These are phyloP conservation scores for Fraxinus velutina DNA, from an alignment of 305 asterid species.

Conservation along the genomic window DNA sequence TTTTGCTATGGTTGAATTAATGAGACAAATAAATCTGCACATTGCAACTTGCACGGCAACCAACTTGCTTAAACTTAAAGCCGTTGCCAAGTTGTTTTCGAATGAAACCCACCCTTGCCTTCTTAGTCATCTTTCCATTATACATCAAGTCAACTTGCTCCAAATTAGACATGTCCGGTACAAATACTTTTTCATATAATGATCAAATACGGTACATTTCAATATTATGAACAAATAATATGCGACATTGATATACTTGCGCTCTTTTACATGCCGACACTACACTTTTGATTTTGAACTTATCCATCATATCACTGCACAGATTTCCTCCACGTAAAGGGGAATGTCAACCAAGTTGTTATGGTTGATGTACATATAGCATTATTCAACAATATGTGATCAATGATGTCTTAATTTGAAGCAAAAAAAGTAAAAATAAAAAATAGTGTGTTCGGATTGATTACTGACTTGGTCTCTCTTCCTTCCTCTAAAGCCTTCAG, in stretches of 20 bases:
- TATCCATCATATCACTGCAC: no score
- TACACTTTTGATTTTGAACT: no score
- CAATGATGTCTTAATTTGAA: neutral
- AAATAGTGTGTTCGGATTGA: neutral
- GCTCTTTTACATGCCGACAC: no score
- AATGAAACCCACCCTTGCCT: neutral
- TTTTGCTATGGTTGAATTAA: neutral
- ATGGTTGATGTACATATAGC: no score
- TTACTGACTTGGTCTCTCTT: neutral
- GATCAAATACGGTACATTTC: neutral
- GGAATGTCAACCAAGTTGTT: no score
- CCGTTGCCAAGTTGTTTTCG: neutral
- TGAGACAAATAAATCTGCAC: neutral
- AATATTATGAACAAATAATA: neutral
- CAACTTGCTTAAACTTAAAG: neutral
- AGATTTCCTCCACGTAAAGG: no score
- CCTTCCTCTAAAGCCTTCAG: neutral
- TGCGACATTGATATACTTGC: no score
- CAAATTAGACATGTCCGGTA: neutral
- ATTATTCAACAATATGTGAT: neutral
- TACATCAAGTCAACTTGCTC: neutral
- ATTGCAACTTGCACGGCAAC: neutral
- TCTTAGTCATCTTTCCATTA: neutral
- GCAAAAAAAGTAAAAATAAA: neutral
- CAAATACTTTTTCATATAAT: no score